Base-by-base conservation (phyloP, 148 eudicot genomes). In the Vaccinium corymbosum region DNA sequence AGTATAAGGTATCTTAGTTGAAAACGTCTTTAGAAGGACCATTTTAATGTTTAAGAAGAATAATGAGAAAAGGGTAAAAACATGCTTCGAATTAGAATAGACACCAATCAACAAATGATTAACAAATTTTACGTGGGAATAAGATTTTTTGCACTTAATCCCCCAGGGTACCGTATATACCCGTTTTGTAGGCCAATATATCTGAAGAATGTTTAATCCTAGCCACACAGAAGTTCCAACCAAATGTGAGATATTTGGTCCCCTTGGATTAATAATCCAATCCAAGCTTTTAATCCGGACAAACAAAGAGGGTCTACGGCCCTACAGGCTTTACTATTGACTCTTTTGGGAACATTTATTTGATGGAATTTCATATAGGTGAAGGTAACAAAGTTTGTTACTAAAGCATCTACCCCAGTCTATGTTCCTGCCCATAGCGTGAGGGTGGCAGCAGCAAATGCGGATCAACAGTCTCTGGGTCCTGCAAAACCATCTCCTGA, bases 301-400 rank as follows among this genome's bases (percentile, higher is more conserved):
- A 80, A 48, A 80, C 83, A 66, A 88, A 81, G 83, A 90, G 89
- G 72, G 93, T 84, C 91, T 93, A 52, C 92, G 93, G 42, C 56
- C 93, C 91, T 93, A 52, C 92, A 94, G 50, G 62, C 93, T 83
- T n/a, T 83, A 11, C 2, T 70, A 10, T 72, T 74, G 35, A 6
- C 14, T 9, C 62, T 19, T 82, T 80, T 25, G 25, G 78, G 35
- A 17, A 29, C 27, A 38, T 85, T 76, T 70, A 80, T 85, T 14
- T 66, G 35, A 62, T 56, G 55, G 25, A 35, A 83, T 81, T 46
- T 73, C 25, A 70, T 84, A 48, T 85, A 94, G 95, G 85, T 92
- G 83, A 91, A 92, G 89, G 93, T 90, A 42, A 86, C 86, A 72
- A 93, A 88, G 88, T 87, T 84, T 52, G 83, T 61, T 61, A 22